A percentile compares a stretch with the other conserved stretches of the same genome.
phyloP scores from a whole-genome alignment of 1,139 yeast genomes.

The Suhomyces ambrosiae region DNA sequence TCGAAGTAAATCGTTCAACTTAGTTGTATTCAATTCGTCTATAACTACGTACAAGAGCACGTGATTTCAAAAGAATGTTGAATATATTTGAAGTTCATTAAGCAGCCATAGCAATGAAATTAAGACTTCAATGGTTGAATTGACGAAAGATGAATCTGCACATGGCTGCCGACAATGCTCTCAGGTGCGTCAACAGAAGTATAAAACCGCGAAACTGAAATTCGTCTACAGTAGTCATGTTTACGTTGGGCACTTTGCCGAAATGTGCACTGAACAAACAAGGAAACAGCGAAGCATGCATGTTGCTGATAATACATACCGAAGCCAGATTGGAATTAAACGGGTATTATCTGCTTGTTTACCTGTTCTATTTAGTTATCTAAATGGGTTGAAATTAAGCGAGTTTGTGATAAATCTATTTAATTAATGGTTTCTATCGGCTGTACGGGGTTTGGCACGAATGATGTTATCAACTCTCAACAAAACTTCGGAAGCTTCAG shows the following conservation, averaged over 20 bases:
- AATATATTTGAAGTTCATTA: too few species aligned
- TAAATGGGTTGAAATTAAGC: neutral
- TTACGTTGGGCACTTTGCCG: neutral
- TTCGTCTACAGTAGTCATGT: neutral
- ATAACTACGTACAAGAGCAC: too few species aligned
- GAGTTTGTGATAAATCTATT: neutral
- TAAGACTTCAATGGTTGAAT: too few species aligned
- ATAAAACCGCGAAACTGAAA: neutral
- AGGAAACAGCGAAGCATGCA: too few species aligned
- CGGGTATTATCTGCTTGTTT: too few species aligned
- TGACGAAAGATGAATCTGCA: neutral
- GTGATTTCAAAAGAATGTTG: too few species aligned
- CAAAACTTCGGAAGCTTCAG: slow-evolving; percentile 96
- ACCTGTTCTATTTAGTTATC: neutral
- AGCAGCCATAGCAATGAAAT: too few species aligned
- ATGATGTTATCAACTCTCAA: slow-evolving; percentile 94
- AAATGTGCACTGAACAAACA: neutral
- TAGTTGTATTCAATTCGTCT: too few species aligned
- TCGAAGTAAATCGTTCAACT: too few species aligned
- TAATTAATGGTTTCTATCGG: slow-evolving; percentile 65
- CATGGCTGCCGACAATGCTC: neutral
- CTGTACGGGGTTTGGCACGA: slow-evolving; percentile 96
- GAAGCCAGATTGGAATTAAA: too few species aligned
- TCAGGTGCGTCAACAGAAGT: neutral
- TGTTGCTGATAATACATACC: too few species aligned